phyloP scores from a whole-genome alignment of 2,329 filamentous ascomycete species.

The Botrytis fragariae region DNA sequence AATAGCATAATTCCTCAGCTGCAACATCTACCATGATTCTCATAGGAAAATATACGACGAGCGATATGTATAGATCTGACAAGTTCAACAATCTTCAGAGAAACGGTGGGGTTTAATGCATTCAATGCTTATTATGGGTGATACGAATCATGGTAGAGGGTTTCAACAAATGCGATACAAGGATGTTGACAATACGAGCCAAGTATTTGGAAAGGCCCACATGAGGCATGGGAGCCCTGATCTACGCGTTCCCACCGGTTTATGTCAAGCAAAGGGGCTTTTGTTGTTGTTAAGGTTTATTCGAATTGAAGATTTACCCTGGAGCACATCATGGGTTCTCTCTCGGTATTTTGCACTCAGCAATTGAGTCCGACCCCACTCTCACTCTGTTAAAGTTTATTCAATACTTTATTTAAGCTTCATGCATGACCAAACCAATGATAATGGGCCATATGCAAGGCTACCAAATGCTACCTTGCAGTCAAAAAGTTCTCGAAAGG shows the following conservation, averaged over 20 bases:
- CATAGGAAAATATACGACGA: neutral
- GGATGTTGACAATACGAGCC: neutral
- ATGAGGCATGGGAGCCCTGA: neutral
- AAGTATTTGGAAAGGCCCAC: neutral
- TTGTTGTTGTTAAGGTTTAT: neutral
- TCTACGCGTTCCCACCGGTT: neutral
- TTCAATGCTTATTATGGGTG: neutral
- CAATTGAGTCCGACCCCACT: neutral
- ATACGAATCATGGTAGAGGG: neutral
- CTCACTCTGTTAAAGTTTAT: neutral
- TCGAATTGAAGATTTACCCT: neutral
- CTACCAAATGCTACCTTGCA: neutral
- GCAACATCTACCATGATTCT: conserved; percentile 3
- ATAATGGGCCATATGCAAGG: neutral
- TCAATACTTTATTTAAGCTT: neutral
- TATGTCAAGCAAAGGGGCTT: neutral
- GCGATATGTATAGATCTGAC: conserved; percentile 1
- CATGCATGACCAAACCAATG: neutral
- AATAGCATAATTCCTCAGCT: conserved; percentile 9
- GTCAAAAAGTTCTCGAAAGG: neutral
- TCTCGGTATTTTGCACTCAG: neutral
- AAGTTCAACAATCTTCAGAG: neutral
- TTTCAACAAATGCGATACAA: neutral
- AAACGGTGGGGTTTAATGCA: neutral
- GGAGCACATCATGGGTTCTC: neutral